Percentiles rank a stretch among this genome's conserved stretches.
Conservation (phyloP, 2,329 filamentous ascomycete genomes). For the Monilinia polystroma region DNA sequence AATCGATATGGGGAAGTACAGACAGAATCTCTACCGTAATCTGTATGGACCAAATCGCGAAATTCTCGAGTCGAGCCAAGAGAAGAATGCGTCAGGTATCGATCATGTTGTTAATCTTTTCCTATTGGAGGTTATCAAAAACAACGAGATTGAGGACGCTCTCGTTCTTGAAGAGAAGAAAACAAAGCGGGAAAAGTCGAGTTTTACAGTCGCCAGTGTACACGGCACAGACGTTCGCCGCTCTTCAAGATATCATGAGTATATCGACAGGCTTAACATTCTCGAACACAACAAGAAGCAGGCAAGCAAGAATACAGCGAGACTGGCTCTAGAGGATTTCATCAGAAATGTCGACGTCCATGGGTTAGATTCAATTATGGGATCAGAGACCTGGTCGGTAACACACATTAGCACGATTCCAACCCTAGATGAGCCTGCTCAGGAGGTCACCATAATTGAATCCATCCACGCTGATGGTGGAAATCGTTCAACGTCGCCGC, state of each 20-base stretch:
- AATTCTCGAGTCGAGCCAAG: no score
- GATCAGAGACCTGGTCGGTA: conserved; percentile 11
- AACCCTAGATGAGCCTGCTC: background rate
- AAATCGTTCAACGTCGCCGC: conserved; percentile 3
- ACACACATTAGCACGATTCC: background rate
- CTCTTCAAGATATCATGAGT: background rate
- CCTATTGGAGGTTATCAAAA: conserved; percentile 1
- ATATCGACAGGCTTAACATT: background rate
- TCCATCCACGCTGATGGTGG: background rate
- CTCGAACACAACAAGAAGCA: conserved; percentile 4
- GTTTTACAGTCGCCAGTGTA: background rate
- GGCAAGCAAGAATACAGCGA: background rate
- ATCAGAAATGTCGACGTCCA: conserved; percentile 1
- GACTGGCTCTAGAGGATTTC: background rate
- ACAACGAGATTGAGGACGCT: conserved; percentile 14
- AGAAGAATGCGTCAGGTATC: background rate
- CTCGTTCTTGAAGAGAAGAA: background rate
- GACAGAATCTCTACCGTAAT: conserved; percentile 6
- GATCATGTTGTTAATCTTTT: conserved; percentile 1
- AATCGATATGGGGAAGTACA: conserved; percentile 4
- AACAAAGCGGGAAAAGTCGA: background rate
- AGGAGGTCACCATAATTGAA: background rate
- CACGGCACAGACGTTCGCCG: conserved; percentile 14
- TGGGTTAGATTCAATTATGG: conserved; percentile 10
- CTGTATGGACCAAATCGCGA: background rate